Evolutionary conservation across 192 early-diverging fungal species (phyloP).

Genomic region (Dimargaris xerosporica): DNA sequence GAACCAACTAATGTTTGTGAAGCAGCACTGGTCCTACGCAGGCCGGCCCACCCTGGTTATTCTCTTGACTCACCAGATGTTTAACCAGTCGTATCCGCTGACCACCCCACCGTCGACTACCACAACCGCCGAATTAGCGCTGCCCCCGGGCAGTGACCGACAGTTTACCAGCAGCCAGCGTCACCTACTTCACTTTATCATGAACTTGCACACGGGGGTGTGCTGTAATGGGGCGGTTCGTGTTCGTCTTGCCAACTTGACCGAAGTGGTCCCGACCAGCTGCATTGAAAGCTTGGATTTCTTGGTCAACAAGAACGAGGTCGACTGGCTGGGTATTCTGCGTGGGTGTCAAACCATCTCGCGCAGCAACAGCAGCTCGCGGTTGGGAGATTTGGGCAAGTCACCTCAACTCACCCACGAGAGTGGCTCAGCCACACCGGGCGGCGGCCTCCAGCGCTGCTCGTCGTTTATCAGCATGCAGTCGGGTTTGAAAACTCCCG

Average conservation of each 20-base stretch:
- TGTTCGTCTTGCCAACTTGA: constrained; percentile 56
- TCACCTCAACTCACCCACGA: constrained; percentile 13
- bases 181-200: constrained; percentile 74
- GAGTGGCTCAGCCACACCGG: constrained; percentile 24
- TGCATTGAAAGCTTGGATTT: constrained; percentile 72
- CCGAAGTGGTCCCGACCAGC: constrained; percentile 62
- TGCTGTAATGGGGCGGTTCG: constrained; percentile 39
- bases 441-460: constrained; percentile 12
- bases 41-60: constrained; percentile 69
- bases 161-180: constrained; percentile 22
- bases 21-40: constrained; percentile 49
- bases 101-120: not conserved
- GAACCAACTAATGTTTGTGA: constrained; percentile 56
- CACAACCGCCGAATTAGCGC: not conserved
- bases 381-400: not conserved
- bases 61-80: constrained; percentile 62
- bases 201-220: constrained; percentile 52
- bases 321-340: constrained; percentile 35
- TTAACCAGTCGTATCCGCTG: constrained; percentile 4
- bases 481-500: constrained; percentile 22
- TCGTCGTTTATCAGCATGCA: constrained; percentile 6
- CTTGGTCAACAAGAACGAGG: constrained; percentile 45
- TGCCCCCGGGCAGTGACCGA: not conserved
- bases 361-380: constrained; percentile 1
- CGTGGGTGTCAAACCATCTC: constrained; percentile 13